Conservation (phyloP, 2,329 filamentous ascomycete genomes). For the Trichoderma sp. region DNA sequence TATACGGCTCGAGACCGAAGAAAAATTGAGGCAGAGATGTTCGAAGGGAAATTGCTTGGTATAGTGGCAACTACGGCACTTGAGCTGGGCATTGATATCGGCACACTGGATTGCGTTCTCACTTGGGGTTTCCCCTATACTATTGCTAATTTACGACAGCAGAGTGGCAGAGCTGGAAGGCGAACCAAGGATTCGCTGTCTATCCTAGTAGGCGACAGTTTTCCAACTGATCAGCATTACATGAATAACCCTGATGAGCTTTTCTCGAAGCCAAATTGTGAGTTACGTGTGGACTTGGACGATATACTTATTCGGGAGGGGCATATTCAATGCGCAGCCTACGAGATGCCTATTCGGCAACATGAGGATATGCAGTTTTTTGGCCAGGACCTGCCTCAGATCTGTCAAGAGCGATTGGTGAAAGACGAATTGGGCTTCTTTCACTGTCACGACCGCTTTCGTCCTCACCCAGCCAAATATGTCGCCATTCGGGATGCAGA, state of each 20-base stretch:
- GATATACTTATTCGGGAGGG: slow-evolving; percentile 91
- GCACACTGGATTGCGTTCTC: slow-evolving; percentile 86
- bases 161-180: slow-evolving; percentile 87
- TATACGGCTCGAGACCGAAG: slow-evolving; percentile 90
- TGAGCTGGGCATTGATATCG: slow-evolving; percentile 93
- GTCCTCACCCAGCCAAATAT: slow-evolving; percentile 76
- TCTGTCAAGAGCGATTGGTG: slow-evolving; percentile 71
- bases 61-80: slow-evolving; percentile 92
- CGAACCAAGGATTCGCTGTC: slow-evolving; percentile 92
- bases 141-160: slow-evolving; percentile 89
- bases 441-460: slow-evolving; percentile 84
- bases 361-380: slow-evolving; percentile 76
- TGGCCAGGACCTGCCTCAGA: slow-evolving; percentile 64
- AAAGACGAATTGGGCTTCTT: slow-evolving; percentile 78
- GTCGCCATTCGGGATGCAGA: slow-evolving; percentile 86
- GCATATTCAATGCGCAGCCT: slow-evolving; percentile 91
- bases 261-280: slow-evolving; percentile 85
- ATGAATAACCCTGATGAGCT: slow-evolving; percentile 96
- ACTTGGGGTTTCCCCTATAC: slow-evolving; percentile 95
- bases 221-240: slow-evolving; percentile 90
- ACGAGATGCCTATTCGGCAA: slow-evolving; percentile 88
- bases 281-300: slow-evolving; percentile 84
- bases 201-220: slow-evolving; percentile 83
- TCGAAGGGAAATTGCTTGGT: slow-evolving; percentile 86
- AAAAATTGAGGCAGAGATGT: slow-evolving; percentile 92